phyloP scores from a whole-genome alignment of 805 yeast species.

The Lipomyces kockii region DNA sequence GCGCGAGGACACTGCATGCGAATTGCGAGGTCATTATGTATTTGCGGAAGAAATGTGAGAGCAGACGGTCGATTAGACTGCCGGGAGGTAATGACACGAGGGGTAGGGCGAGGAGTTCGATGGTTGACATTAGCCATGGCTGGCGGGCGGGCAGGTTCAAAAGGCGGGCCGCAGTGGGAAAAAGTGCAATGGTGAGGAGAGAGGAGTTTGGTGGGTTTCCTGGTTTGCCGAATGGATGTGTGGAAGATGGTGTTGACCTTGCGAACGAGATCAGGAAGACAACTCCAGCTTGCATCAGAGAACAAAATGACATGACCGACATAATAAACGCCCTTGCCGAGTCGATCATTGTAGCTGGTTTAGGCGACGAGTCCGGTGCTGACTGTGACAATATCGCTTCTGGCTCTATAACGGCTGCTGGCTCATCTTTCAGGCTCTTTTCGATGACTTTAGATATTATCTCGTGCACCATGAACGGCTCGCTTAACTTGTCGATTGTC shows the following conservation, averaged over 20 bases:
- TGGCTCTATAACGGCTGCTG: background rate
- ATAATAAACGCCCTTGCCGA: conserved; percentile 3
- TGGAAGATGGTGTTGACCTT: conserved; percentile 9
- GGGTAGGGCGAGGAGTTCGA: conserved; percentile 31
- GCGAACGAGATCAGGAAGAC: conserved; percentile 24
- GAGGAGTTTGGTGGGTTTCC: conserved; percentile 14
- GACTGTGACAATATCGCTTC: conserved; percentile 1
- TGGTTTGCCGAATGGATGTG: background rate
- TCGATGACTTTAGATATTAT: conserved; percentile 44
- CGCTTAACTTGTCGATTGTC: conserved; percentile 52
- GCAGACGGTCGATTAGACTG: conserved; percentile 29
- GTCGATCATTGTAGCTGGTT: background rate
- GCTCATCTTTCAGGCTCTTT: conserved; percentile 21
- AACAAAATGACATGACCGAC: conserved; percentile 17
- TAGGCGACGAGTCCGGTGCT: background rate
- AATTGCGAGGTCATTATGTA: conserved; percentile 29
- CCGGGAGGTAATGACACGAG: conserved; percentile 33
- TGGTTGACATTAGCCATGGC: conserved; percentile 36
- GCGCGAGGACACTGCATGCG: conserved; percentile 38
- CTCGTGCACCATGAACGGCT: conserved; percentile 59
- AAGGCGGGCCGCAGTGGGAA: conserved; percentile 33
- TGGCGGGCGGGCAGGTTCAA: conserved; percentile 33
- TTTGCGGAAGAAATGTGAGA: conserved; percentile 27
- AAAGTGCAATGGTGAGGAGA: conserved; percentile 33
- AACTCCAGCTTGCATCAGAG: conserved; percentile 26